These are phyloP conservation scores for Penicillium rolfsii DNA, from an alignment of 2,329 filamentous ascomycete species.

Conservation along the genomic window DNA sequence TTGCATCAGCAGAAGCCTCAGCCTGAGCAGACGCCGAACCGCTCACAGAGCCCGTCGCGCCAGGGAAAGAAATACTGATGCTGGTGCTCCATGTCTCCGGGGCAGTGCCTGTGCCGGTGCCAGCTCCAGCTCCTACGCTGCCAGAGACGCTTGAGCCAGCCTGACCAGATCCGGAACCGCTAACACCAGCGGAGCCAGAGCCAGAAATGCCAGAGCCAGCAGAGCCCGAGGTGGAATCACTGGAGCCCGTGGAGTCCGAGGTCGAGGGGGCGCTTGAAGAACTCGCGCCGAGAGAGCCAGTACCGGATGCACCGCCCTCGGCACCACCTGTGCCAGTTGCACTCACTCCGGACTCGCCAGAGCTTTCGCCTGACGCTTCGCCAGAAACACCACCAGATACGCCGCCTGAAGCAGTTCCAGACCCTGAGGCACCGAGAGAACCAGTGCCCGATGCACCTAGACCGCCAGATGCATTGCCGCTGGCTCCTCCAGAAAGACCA, in stretches of 20 bases:
- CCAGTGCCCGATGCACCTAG: not conserved
- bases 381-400: conserved; percentile 8
- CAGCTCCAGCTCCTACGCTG: conserved; percentile 6
- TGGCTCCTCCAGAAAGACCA: not conserved
- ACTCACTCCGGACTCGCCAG: conserved; percentile 2
- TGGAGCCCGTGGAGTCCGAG: conserved; percentile 9
- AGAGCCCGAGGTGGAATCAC: conserved; percentile 17
- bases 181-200: conserved; percentile 16
- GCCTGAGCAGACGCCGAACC: conserved; percentile 13
- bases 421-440: not conserved
- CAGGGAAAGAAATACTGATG: conserved; percentile 13
- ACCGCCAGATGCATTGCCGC: not conserved
- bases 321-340: conserved; percentile 3
- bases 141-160: conserved; percentile 15
- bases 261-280: conserved; percentile 6
- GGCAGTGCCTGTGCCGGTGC: conserved; percentile 11
- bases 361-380: not conserved
- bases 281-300: conserved; percentile 13
- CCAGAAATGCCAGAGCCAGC: conserved; percentile 20
- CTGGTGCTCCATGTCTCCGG: conserved; percentile 15
- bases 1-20: conserved; percentile 6
- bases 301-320: conserved; percentile 5
- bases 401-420: not conserved
- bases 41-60: conserved; percentile 14
- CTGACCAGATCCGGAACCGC: conserved; percentile 19